Evolutionary conservation across 2,329 filamentous ascomycete species (phyloP), one percentile per base, ranked within the genome.

Genomic region (Verticillium zaregamsianum): DNA sequence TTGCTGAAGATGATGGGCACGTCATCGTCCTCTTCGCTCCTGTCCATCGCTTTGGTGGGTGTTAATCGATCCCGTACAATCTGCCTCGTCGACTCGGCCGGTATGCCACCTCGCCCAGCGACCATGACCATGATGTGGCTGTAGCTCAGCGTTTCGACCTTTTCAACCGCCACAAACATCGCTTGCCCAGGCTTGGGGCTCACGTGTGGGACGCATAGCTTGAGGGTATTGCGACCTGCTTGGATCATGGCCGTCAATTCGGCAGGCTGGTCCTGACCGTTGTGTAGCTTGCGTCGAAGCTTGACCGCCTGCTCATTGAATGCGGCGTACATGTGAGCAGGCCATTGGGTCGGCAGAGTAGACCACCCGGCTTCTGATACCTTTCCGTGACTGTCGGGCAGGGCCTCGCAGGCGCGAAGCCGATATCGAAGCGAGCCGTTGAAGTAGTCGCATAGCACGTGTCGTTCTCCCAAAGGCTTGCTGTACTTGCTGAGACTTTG

Each of bases 211-310:
- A 77, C 76, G 64, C 68, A 85, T 67, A 93, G 71, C 5, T 80
- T 76, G 3, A 96, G 70, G 0, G 68, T 72, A 68, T 97, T 96
- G 6, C 72, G 69, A 0, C 91, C 92, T 17, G 75, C 66, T 9
- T 69, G 71, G 5, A 96, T 66, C 23, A 76, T 63, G 11, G 84
- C 72, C 1, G 92, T 93, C 28, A 97, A 77, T 66, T 97, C 92
- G 6, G 91, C 78, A 0, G 93, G 88, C 9, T 92, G 74, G 67
- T 96, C 91, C 67, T 88, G 91, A 12, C 88, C 88, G 69, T 93
- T 84, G 64, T 95, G 88, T 1, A 85, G 73, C 68, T 91, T 92
- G 32, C 90, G 84, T 49, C 89, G 84, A 11, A 86, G 72, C 28
- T 80, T 77, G 17, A 92, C 72, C 12, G 86, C 77, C 0, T 75